A percentile compares a stretch with the other conserved stretches of the same genome.
Conservation (phyloP, 768 basidiomycete genomes). For the Trametes coccinea region DNA sequence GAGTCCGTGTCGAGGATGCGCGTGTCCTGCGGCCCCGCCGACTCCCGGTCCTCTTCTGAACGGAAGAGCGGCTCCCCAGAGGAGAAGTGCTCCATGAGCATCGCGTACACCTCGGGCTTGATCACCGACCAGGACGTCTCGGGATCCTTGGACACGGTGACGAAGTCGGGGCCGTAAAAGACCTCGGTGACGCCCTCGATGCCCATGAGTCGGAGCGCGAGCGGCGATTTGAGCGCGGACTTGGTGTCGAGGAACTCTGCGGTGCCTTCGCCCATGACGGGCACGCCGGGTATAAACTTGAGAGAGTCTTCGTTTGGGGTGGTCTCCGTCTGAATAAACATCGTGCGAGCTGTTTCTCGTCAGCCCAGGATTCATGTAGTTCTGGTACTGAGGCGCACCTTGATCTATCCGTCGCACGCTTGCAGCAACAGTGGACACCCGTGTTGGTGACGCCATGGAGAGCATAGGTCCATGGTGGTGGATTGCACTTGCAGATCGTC, state of each 20-base stretch:
- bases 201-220: slow-evolving; percentile 94
- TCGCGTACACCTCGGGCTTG: slow-evolving; percentile 96
- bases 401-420: slow-evolving; percentile 23
- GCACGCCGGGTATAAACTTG: slow-evolving; percentile 93
- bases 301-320: slow-evolving; percentile 98
- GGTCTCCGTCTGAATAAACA: slow-evolving; percentile 98
- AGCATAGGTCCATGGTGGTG: slow-evolving; percentile 37
- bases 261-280: slow-evolving; percentile 85
- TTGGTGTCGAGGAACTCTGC: slow-evolving; percentile 94
- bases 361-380: not conserved
- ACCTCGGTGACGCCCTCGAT: slow-evolving; percentile 87
- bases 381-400: too few relatives aligned
- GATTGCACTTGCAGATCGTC: slow-evolving; percentile 17
- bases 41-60: slow-evolving; percentile 74
- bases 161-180: slow-evolving; percentile 98
- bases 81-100: slow-evolving; percentile 97
- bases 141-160: slow-evolving; percentile 90
- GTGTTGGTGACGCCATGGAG: slow-evolving; percentile 33
- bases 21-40: slow-evolving; percentile 91
- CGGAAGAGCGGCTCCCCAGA: slow-evolving; percentile 87
- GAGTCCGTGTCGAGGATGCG: slow-evolving; percentile 91
- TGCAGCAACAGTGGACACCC: slow-evolving; percentile 7
- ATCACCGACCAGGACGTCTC: slow-evolving; percentile 86
- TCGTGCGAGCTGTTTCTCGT: slow-evolving; percentile 63
- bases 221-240: slow-evolving; percentile 83